Base-by-base conservation (phyloP, 1,284 basidiomycete genomes). In the Cronartium quercuum region DNA sequence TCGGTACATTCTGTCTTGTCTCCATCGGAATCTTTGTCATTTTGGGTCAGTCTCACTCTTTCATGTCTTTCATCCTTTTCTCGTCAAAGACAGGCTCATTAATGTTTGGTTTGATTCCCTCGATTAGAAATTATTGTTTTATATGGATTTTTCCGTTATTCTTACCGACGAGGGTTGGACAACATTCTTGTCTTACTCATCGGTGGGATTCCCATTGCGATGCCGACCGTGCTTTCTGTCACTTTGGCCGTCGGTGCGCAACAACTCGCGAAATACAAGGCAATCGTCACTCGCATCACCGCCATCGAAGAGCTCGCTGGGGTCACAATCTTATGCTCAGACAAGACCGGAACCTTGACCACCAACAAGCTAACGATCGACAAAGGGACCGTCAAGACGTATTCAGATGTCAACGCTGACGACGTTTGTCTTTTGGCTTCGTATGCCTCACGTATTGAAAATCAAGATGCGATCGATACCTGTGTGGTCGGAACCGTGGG, bases 301-400 rank as follows among this genome's bases (percentile, higher is more conserved):
- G 94, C 94, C 79, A 97, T 97, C 77, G 94, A 97, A 83, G 93
- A 95, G 83, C 86, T 97, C 80, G 93, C 93, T 65, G 94, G 93
- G 85, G 94, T 96, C 81, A 95, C 93, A 80, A 96, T 97, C 80
- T 86, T 97, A 76, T 95, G 93, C 85, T 95, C 94, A 75, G 94
- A 95, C 86, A 95, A 96, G 88, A 96, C 93, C 38, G 92, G 93
- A 84, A 96, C 93, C 66, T 87, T 96, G 76, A 96, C 94, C 80
- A 95, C 94, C 86, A 97, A 97, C 88, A 96, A 98, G 86, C 91
- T 98, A 79, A 96, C 94, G 81, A 96, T 98, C 80, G 94, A 98
- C 84, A 90, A 88, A 81, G 87, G 89, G 82, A 94, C 92, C 79
- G 90, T 97, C 84, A 90, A 90, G 81, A 93, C 91, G 38, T 97